These are phyloP conservation scores for Scedosporium aurantiacum DNA, from an alignment of 2,329 filamentous ascomycete genomes.

Conservation along the genomic window DNA sequence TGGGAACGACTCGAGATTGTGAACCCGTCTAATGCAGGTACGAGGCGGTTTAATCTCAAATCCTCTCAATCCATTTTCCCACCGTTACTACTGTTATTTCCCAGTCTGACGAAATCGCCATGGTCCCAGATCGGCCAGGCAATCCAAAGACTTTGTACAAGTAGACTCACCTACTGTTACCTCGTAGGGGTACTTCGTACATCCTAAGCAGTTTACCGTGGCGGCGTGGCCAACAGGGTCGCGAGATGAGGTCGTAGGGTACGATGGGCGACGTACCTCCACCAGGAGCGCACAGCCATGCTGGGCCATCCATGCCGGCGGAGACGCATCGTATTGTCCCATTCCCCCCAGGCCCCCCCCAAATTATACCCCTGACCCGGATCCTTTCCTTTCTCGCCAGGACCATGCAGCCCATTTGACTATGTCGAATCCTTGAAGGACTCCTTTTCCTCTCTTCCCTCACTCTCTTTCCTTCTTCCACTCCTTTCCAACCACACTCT, in stretches of 20 bases:
- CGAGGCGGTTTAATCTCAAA: background rate
- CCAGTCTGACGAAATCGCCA: background rate
- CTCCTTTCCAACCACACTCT: background rate
- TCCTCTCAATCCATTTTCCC: background rate
- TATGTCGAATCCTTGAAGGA: background rate
- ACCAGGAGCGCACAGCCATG: background rate
- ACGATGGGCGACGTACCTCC: background rate
- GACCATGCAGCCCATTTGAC: background rate
- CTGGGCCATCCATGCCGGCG: background rate
- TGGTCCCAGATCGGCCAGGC: too few relatives aligned
- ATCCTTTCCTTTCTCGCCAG: background rate
- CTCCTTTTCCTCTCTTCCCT: background rate
- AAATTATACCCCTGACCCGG: background rate
- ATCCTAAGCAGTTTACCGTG: background rate
- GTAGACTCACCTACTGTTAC: too few relatives aligned
- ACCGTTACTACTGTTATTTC: background rate
- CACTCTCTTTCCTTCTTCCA: background rate
- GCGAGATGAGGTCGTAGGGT: background rate
- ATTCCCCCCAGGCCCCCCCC: background rate
- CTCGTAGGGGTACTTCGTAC: background rate
- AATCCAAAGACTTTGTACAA: too few relatives aligned
- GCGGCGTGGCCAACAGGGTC: too few relatives aligned
- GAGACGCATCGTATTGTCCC: background rate
- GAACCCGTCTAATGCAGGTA: conserved; percentile 2
- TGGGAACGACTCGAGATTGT: background rate